Percentiles rank a stretch among this genome's conserved stretches.
Conservation (phyloP, 805 yeast genomes). For the Candida nanaspora region DNA sequence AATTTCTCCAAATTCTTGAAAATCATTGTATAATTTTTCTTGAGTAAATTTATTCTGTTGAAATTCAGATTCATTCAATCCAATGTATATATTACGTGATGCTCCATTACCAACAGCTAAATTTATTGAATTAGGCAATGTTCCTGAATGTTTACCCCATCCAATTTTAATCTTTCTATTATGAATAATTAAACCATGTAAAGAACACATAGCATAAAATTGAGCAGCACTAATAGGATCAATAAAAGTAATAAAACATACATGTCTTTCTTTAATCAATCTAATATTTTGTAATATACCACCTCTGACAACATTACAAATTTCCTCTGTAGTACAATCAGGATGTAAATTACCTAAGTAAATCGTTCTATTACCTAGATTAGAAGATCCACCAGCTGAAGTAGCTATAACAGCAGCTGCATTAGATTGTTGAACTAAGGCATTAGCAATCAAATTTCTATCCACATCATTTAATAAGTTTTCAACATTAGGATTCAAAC, state of each 20-base stretch:
- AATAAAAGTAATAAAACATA: slow-evolving; percentile 89
- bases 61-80: slow-evolving; percentile 34
- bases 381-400: slow-evolving; percentile 87
- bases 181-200: slow-evolving; percentile 83
- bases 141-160: slow-evolving; percentile 97
- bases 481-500: slow-evolving; percentile 85
- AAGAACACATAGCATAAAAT: slow-evolving; percentile 87
- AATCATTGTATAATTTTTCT: slow-evolving; percentile 59
- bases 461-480: slow-evolving; percentile 57
- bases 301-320: slow-evolving; percentile 94
- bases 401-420: slow-evolving; percentile 98
- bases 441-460: slow-evolving; percentile 56
- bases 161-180: slow-evolving; percentile 85
- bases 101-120: slow-evolving; percentile 93
- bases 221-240: slow-evolving; percentile 98
- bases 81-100: slow-evolving; percentile 86
- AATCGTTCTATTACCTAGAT: slow-evolving; percentile 89
- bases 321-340: slow-evolving; percentile 82
- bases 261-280: slow-evolving; percentile 76
- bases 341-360: slow-evolving; percentile 87
- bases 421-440: slow-evolving; percentile 86
- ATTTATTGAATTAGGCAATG: slow-evolving; percentile 77
- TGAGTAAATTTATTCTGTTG: slow-evolving; percentile 22
- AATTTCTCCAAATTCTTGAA: slow-evolving; percentile 82
- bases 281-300: slow-evolving; percentile 84